Conservation (phyloP, 2,329 filamentous ascomycete genomes). For the Lasiodiplodia theobromae region DNA sequence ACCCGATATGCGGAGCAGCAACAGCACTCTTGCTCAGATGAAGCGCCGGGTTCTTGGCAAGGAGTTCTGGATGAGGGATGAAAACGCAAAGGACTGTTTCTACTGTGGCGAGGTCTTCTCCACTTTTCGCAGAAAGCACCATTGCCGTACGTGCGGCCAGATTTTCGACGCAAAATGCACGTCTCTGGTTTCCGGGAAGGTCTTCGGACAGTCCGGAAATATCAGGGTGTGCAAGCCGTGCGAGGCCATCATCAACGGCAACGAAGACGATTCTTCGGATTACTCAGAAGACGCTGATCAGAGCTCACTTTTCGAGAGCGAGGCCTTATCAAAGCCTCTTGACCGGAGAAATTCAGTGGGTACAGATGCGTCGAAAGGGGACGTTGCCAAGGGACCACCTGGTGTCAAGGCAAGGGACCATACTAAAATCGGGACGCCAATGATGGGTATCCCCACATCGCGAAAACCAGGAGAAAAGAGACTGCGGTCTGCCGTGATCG, state of each 20-base stretch:
- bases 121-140: conserved; percentile 93
- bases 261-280: conserved; percentile 90
- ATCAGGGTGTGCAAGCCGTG: conserved; percentile 93
- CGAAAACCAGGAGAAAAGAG: conserved; percentile 74
- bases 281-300: conserved; percentile 82
- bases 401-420: conserved; percentile 41
- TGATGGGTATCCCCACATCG: conserved; percentile 71
- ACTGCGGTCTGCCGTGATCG: conserved; percentile 84
- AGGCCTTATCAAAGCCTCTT: conserved; percentile 31
- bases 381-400: conserved; percentile 7
- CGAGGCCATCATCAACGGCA: conserved; percentile 86
- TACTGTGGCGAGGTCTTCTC: conserved; percentile 89
- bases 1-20: conserved; percentile 45
- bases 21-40: conserved; percentile 63
- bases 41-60: conserved; percentile 88
- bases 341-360: conserved; percentile 30
- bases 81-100: conserved; percentile 97
- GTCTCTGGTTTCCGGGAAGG: conserved; percentile 82
- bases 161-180: conserved; percentile 99
- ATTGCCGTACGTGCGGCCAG: conserved; percentile 93
- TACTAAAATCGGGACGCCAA: conserved; percentile 60
- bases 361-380: conserved; percentile 35
- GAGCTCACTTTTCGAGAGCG: conserved; percentile 59
- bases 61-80: conserved; percentile 99
- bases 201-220: conserved; percentile 84